A percentile compares a stretch with the other conserved stretches of the same genome.
phyloP scores from a whole-genome alignment of 2,329 filamentous ascomycete genomes.

The Fusarium buxicola region DNA sequence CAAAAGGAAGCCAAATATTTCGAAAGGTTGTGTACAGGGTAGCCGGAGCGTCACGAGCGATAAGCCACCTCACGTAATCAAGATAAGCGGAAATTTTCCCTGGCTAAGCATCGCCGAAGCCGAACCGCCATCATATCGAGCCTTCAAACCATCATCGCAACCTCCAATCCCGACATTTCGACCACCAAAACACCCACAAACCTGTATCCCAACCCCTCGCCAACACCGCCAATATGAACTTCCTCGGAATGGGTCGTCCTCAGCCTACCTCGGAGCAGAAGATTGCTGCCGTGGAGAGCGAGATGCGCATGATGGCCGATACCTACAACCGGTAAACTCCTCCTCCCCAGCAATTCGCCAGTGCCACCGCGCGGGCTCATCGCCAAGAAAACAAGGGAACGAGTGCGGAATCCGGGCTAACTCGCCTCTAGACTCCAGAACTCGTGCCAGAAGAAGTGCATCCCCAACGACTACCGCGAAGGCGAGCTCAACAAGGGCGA shows the following conservation, averaged over 20 bases:
- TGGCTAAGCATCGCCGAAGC: slow-evolving; percentile 18
- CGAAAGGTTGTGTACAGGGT: slow-evolving; percentile 33
- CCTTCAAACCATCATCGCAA: slow-evolving; percentile 16
- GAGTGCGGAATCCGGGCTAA: neutral
- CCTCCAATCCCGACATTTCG: slow-evolving; percentile 4
- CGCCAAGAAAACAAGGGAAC: too few relatives aligned
- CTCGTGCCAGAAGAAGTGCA: slow-evolving; percentile 93
- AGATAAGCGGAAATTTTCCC: slow-evolving; percentile 46
- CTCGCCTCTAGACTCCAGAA: slow-evolving; percentile 74
- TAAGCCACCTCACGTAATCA: slow-evolving; percentile 41
- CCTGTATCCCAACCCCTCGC: neutral
- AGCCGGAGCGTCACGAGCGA: neutral
- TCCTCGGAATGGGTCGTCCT: slow-evolving; percentile 67
- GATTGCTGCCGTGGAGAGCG: slow-evolving; percentile 94
- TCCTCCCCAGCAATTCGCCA: neutral
- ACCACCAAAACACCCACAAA: neutral
- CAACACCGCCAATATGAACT: slow-evolving; percentile 54
- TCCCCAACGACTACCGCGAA: slow-evolving; percentile 93
- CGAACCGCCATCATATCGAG: slow-evolving; percentile 29
- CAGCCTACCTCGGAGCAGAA: slow-evolving; percentile 97
- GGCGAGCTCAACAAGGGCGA: slow-evolving; percentile 98
- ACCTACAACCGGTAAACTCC: slow-evolving; percentile 91
- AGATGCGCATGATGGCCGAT: slow-evolving; percentile 97
- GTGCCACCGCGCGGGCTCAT: neutral
- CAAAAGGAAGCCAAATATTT: too few relatives aligned